Conservation (phyloP, 306 rosid species). For the Corylus avellana region DNA sequence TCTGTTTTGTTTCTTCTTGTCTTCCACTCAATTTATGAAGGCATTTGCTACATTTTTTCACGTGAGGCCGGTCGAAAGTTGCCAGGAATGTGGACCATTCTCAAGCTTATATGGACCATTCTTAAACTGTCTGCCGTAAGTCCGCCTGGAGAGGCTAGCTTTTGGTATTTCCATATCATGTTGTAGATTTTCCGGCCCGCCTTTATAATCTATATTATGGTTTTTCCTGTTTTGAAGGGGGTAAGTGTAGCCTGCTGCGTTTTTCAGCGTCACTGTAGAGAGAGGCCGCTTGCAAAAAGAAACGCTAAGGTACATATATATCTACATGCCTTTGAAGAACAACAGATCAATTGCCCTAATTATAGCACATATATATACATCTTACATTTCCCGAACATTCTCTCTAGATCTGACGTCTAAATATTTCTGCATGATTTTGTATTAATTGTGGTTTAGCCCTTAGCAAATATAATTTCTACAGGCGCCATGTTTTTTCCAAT, state of each 20-base stretch:
- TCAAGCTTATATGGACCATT: conserved; percentile 52
- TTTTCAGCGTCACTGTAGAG: conserved; percentile 87
- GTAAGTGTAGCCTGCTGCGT: conserved; percentile 93
- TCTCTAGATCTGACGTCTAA: conserved; percentile 28
- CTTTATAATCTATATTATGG: neutral
- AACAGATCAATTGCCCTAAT: too few species aligned
- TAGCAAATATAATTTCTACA: too few species aligned
- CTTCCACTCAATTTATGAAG: conserved; percentile 71
- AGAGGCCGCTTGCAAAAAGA: conserved; percentile 51
- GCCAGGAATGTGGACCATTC: conserved; percentile 35
- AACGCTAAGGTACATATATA: conserved; percentile 36
- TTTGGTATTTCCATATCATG: neutral
- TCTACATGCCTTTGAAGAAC: too few species aligned
- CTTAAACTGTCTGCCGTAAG: conserved; percentile 88
- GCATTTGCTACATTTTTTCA: conserved; percentile 83
- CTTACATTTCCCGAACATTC: too few species aligned
- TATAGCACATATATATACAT: too few species aligned
- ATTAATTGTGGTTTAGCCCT: too few species aligned
- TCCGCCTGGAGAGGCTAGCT: neutral
- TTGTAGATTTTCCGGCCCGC: neutral
- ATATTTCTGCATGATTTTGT: too few species aligned
- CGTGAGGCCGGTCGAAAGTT: conserved; percentile 81
- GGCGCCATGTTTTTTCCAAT: neutral
- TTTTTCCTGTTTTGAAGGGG: conserved; percentile 50
- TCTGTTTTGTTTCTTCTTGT: conserved; percentile 76